Conservation (phyloP, 805 yeast species). For the Saccharomycopsis babjevae region DNA sequence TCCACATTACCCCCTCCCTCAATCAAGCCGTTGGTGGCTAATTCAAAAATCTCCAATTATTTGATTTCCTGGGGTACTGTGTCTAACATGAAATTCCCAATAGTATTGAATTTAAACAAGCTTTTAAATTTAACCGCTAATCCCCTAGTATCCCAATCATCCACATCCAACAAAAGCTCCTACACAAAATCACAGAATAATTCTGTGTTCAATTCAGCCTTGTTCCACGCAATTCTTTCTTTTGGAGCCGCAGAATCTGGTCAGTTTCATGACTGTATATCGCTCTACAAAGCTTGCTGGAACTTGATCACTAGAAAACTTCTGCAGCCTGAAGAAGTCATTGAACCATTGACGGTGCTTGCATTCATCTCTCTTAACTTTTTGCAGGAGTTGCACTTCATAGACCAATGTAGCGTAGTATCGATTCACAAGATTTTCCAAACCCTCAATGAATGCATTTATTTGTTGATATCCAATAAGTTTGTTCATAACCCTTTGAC, state of each 20-base stretch:
- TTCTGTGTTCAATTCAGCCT: slow-evolving; percentile 26
- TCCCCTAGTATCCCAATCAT: not conserved
- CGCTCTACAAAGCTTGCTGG: slow-evolving; percentile 38
- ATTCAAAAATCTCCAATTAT: slow-evolving; percentile 16
- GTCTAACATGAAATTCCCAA: slow-evolving; percentile 19
- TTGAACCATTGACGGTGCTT: slow-evolving; percentile 37
- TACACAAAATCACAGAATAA: not conserved
- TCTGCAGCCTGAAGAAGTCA: slow-evolving; percentile 27
- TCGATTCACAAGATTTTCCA: slow-evolving; percentile 39
- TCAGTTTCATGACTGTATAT: slow-evolving; percentile 27
- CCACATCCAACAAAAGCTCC: not conserved
- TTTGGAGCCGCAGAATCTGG: slow-evolving; percentile 34
- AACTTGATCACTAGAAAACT: slow-evolving; percentile 25
- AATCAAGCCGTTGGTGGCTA: slow-evolving; percentile 5
- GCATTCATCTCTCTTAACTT: slow-evolving; percentile 34
- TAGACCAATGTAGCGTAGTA: slow-evolving; percentile 19
- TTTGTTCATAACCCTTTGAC: slow-evolving; percentile 9
- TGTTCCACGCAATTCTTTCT: slow-evolving; percentile 36
- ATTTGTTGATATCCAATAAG: slow-evolving; percentile 31
- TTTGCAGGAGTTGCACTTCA: slow-evolving; percentile 23
- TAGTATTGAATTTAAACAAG: slow-evolving; percentile 17
- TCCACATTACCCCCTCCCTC: not conserved
- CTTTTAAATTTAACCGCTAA: slow-evolving; percentile 10
- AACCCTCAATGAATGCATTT: slow-evolving; percentile 38
- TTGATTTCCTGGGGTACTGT: slow-evolving; percentile 19